phyloP scores from a whole-genome alignment of 371 early-diverging fungal genomes.

The Gilbertella persicaria region DNA sequence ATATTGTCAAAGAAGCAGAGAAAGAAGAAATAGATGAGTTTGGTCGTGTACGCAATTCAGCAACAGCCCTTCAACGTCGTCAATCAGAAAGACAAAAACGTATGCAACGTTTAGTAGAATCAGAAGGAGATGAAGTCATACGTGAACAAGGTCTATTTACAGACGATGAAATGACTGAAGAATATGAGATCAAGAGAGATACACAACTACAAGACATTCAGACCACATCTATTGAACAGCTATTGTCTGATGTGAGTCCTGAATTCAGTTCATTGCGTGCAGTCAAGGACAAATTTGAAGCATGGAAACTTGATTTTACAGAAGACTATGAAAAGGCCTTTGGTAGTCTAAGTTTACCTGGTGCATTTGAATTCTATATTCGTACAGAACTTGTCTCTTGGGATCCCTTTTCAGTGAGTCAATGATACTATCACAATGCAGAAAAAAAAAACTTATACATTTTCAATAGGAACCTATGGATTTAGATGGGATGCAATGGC shows the following conservation, averaged over 20 bases:
- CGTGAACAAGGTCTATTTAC: slow-evolving; percentile 53
- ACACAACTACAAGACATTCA: slow-evolving; percentile 33
- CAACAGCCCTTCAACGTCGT: slow-evolving; percentile 33
- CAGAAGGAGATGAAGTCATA: slow-evolving; percentile 15
- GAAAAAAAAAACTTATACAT: not conserved
- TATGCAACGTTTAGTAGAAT: slow-evolving; percentile 7
- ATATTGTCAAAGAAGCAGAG: slow-evolving; percentile 15
- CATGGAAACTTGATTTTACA: slow-evolving; percentile 63
- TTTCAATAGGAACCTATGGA: slow-evolving; percentile 32
- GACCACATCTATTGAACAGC: slow-evolving; percentile 17
- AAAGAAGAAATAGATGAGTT: slow-evolving; percentile 49
- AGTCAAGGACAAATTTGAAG: slow-evolving; percentile 63
- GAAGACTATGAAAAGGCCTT: slow-evolving; percentile 73
- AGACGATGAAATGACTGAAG: slow-evolving; percentile 54
- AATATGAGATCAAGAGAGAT: slow-evolving; percentile 30
- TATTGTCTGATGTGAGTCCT: slow-evolving; percentile 53
- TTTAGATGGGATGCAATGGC: slow-evolving; percentile 62
- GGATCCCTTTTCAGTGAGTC: slow-evolving; percentile 57
- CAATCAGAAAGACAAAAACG: slow-evolving; percentile 34
- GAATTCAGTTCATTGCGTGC: slow-evolving; percentile 56
- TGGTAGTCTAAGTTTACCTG: slow-evolving; percentile 68
- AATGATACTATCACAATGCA: not conserved
- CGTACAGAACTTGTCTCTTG: slow-evolving; percentile 65
- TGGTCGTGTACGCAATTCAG: slow-evolving; percentile 43
- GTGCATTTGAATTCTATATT: slow-evolving; percentile 71